Evolutionary conservation across 306 rosid species (phyloP).

Genomic region (Sindora glabra): DNA sequence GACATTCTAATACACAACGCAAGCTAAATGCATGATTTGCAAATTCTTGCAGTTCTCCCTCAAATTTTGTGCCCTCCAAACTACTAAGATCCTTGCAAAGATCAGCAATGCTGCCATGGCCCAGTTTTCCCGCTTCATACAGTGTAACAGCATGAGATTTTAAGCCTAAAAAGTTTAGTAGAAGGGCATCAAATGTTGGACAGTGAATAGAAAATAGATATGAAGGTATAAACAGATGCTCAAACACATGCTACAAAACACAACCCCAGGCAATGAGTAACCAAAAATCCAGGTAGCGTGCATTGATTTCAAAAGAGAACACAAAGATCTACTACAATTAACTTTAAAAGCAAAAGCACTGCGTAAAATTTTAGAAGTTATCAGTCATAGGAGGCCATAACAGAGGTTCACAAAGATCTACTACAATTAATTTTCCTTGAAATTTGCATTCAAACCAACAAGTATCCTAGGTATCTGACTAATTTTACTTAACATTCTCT

Average conservation of each 20-base stretch:
- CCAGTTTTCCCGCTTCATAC: conserved; percentile 93
- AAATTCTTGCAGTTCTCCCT: conserved; percentile 93
- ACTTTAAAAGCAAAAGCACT: no score
- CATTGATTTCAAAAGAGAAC: no score
- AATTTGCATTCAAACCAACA: no score
- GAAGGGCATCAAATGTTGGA: background rate
- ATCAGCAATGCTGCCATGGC: conserved; percentile 83
- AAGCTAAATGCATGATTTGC: conserved; percentile 97
- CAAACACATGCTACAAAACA: background rate
- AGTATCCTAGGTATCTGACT: no score
- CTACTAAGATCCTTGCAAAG: conserved; percentile 93
- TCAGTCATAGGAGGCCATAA: no score
- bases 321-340: no score
- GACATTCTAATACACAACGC: conserved; percentile 83
- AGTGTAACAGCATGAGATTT: conserved; percentile 98
- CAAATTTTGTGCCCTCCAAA: conserved; percentile 76
- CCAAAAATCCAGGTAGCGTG: no score
- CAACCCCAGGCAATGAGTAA: no score
- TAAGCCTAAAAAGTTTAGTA: conserved; percentile 57
- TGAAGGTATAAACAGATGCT: background rate
- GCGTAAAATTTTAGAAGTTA: no score
- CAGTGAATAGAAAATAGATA: conserved; percentile 4
- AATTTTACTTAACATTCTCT: no score
- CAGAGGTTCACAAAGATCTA: no score
- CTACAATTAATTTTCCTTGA: no score